These are phyloP conservation scores for Ganoderma lingzhi DNA, from an alignment of 1,284 basidiomycete genomes.

Conservation along the genomic window DNA sequence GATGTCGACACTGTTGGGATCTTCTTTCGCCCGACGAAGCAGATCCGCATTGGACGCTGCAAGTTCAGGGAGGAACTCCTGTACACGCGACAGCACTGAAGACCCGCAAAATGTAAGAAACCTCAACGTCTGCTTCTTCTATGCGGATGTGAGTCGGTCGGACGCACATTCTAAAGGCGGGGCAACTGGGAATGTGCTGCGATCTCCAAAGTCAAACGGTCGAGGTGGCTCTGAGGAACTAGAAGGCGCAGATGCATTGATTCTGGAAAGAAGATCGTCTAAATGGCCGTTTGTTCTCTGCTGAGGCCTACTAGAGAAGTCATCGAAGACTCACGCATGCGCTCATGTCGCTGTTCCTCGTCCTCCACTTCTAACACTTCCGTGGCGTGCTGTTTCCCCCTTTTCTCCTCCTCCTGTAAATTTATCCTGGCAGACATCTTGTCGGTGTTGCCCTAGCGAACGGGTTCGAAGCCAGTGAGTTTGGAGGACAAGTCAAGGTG, in stretches of 20 bases:
- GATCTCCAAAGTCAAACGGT: constrained; percentile 40
- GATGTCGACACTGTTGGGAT: constrained; percentile 68
- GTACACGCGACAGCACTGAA: constrained; percentile 66
- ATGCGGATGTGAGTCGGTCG: not conserved
- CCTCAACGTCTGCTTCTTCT: not conserved
- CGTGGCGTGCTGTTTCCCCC: constrained; percentile 16
- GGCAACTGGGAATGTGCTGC: constrained; percentile 37
- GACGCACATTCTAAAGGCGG: constrained; percentile 46
- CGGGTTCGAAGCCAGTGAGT: not conserved
- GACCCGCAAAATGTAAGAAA: not conserved
- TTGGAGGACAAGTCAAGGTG: not conserved
- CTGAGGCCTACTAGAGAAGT: not conserved
- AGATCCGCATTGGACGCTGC: constrained; percentile 68
- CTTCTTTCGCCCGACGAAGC: constrained; percentile 48
- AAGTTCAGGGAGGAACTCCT: constrained; percentile 69
- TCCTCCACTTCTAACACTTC: constrained; percentile 45
- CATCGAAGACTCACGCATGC: constrained; percentile 42
- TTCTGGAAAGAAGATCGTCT: constrained; percentile 41
- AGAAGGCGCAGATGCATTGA: constrained; percentile 33
- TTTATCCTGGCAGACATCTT: not conserved
- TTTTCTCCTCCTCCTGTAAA: not conserved
- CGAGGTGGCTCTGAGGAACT: not conserved
- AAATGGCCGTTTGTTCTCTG: not conserved
- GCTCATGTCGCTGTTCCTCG: constrained; percentile 42
- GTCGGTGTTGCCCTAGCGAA: not conserved